A percentile compares a stretch with the other conserved stretches of the same genome.
Evolutionary conservation across 805 yeast species (phyloP).

Genomic region (Wickerhamiella kazuoi): DNA sequence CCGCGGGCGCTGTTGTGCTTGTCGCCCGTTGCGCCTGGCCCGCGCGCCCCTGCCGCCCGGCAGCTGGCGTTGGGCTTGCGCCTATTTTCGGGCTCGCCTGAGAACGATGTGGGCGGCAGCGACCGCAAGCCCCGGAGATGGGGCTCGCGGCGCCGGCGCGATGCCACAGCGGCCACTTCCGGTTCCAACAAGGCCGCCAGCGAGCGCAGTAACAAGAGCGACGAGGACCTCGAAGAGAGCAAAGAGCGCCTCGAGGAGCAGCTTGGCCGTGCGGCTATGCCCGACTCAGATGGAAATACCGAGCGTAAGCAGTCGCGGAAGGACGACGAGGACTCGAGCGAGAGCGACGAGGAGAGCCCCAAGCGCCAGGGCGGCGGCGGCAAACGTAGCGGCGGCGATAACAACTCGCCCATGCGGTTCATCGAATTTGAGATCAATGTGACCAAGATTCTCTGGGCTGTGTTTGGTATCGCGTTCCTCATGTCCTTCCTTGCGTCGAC

Average conservation of each 20-base stretch:
- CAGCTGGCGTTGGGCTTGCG: neutral
- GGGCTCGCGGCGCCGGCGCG: neutral
- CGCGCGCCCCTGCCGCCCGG: too few relatives aligned
- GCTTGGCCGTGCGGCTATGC: neutral
- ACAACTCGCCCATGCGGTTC: neutral
- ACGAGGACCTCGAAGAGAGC: neutral
- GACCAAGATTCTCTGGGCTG: constrained; percentile 14
- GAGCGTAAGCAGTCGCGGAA: neutral
- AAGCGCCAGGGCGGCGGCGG: neutral
- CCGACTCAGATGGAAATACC: neutral
- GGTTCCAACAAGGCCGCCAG: neutral
- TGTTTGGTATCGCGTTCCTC: constrained; percentile 11
- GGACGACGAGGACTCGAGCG: neutral
- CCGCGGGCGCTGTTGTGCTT: too few relatives aligned
- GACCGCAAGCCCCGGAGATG: neutral
- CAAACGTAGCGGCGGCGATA: too few relatives aligned
- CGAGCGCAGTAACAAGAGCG: neutral
- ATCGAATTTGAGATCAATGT: constrained; percentile 14
- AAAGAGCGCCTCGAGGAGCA: neutral
- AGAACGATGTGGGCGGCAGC: neutral
- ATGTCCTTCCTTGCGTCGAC: constrained; percentile 12
- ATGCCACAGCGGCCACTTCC: too few relatives aligned
- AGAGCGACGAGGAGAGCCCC: neutral
- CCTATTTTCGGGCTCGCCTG: neutral
- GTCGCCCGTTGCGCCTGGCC: too few relatives aligned